These are phyloP conservation scores for Nemophila menziesii DNA, from an alignment of 257 asterid genomes.

Conservation along the genomic window DNA sequence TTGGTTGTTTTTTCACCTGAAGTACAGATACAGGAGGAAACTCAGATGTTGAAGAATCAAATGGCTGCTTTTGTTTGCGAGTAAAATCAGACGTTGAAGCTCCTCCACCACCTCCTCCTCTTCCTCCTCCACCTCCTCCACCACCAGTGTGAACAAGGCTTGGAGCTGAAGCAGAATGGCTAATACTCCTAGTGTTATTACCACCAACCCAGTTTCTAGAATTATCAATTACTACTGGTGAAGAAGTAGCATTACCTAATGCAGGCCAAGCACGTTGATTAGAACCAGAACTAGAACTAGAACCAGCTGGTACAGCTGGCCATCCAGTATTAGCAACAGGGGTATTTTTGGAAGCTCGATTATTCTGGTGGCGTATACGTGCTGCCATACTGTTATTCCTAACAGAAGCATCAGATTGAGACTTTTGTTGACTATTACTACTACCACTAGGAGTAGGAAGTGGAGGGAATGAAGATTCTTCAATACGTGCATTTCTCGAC, in stretches of 20 bases:
- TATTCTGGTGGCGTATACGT: slow-evolving; percentile 43
- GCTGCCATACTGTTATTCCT: slow-evolving; percentile 66
- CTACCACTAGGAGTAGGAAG: slow-evolving; percentile 39
- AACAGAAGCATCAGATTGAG: slow-evolving; percentile 27
- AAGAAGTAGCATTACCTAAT: slow-evolving; percentile 38
- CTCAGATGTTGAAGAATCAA: slow-evolving; percentile 30
- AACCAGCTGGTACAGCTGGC: slow-evolving; percentile 35
- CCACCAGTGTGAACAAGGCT: slow-evolving; percentile 45
- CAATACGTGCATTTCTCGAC: slow-evolving; percentile 48
- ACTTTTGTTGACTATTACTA: slow-evolving; percentile 41
- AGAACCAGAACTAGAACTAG: too few species aligned
- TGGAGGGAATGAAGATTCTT: slow-evolving; percentile 80
- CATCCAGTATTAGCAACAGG: slow-evolving; percentile 32
- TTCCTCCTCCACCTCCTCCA: too few species aligned
- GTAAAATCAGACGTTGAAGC: too few species aligned
- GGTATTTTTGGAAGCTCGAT: slow-evolving; percentile 25
- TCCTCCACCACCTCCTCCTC: too few species aligned
- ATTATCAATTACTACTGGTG: slow-evolving; percentile 15
- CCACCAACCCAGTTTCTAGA: slow-evolving; percentile 42
- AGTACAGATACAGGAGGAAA: slow-evolving; percentile 77
- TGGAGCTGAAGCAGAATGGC: slow-evolving; percentile 82
- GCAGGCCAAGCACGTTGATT: slow-evolving; percentile 50
- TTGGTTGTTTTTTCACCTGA: slow-evolving; percentile 36
- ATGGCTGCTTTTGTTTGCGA: too few species aligned
- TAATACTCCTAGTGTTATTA: slow-evolving; percentile 27